Base-by-base conservation (phyloP, 805 yeast species). In the Deakozyma indianensis region DNA sequence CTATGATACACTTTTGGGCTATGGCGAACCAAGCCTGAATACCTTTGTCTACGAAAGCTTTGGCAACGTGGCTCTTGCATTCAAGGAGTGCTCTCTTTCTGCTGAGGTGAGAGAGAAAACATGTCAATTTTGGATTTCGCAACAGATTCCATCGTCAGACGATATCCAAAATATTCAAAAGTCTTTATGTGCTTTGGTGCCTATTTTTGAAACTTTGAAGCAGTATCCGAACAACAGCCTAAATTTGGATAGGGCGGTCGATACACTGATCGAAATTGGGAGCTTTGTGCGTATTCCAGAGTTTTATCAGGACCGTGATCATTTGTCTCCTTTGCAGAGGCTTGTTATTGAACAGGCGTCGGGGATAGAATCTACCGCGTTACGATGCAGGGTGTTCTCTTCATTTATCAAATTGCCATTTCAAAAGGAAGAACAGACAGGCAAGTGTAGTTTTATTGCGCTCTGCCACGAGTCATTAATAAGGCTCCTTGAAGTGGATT, bases 231-330 rank as follows among this genome's bases (percentile, higher is more conserved):
- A 32, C 38, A n/a, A 32, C 18, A n/a, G 18, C 5, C 38, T 32
- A 4, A 53, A 60, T 45, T 65, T 77, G n/a, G 73, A 67, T 40
- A 64, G 59, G 21, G 66, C 82, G n/a, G 59, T 85, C 29, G 64
- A 64, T n/a, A 62, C 78, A 3, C 70, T 90, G 55, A 75, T 75
- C 53, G 68, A 77, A 15, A 76, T 86, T 47, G 75, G 83, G 1
- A 65, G 83, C 35, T 86, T 82, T 58, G 94, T 94, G 1, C 69
- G 82, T 11, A 65, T 85, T 29, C 82, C 86, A 5, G 75, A 68
- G 24, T 68, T 67, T 50, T 67, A 67, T 27, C 58, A 64, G 3
- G 95, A 86, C 56, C 64, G 67, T 35, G 55, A 61, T 18, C 73
- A 71, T 22, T 75, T 78, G 44, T 74, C 96, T 0, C 67, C 70